Evolutionary conservation across 2,329 filamentous ascomycete genomes (phyloP), one percentile per base, ranked within the genome.

Genomic region (Trichoderma sp.): DNA sequence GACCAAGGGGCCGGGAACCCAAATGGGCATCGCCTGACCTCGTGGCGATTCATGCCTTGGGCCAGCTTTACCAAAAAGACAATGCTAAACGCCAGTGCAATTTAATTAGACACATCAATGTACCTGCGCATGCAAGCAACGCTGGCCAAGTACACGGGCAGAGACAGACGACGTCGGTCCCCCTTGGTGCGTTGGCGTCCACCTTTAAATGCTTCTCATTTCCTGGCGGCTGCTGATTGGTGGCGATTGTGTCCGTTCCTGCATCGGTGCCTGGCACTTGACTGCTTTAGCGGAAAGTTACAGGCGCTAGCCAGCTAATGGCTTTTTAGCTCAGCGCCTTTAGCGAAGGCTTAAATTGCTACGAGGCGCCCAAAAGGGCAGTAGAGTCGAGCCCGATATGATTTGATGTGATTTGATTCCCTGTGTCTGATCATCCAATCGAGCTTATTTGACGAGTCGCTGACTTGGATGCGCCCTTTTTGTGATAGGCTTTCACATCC

Each of bases 211-310:
- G 2, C 40, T 35, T 60, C 40, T 68, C 64, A 68, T 68, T 68
- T 68, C 64, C 64, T 40, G 19, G 43, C 4, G 10, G 24, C 21
- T 4, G 16, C 29, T 68, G 64, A 68, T 68, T 68, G 64, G 64
- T 31, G 43, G 64, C 24, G 6, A 11, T 3, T 13, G 21, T n/a
- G n/a, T 53, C 35, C 31, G 64, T 68, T 68, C 64, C 64, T 68
- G 64, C 64, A 68, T 68, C 40, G 56, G 64, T 68, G n/a, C 64
- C 64, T 68, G 64, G 43, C 64, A 55, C 43, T 68, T 68, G 55
- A 21, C 10, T 19, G 13, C 13, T 43, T 43, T 65, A 65, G 62
- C 24, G 62, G 27, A 13, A 47, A 35, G 29, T 14, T 31, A 29
- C 40, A 43, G 40, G 19, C 40, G n/a, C 52, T 55, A 57, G 29